Evolutionary conservation across 495 filamentous ascomycete genomes (phyloP), one percentile per base, ranked within the genome.

Genomic region (Pyrenopolyporus hunteri): DNA sequence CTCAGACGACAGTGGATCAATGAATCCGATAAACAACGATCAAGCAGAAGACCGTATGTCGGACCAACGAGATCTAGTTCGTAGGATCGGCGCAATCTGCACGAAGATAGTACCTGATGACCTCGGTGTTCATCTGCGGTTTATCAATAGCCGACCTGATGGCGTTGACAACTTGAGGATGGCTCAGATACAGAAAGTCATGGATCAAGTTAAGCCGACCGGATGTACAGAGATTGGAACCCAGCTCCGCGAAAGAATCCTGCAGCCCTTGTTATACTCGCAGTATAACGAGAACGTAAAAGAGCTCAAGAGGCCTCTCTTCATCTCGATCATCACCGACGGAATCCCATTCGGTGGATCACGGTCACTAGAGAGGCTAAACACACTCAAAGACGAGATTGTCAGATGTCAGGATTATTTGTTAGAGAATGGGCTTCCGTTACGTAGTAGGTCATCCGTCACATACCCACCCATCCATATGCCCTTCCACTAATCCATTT

Each of bases 91-190:
- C 9, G 31, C 48, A 1, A 59, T 65, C 3, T 59, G 55, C 22
- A 65, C 62, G 1, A 59, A 44, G 23, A 47, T 65, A n/a, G 62
- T 65, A 8, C 62, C 62, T 14, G 62, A 65, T 35, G 50, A 56
- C 10, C 37, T 59, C 4, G 62, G 62, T 28, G 62, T 59, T 17
- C 62, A 65, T 14, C 23, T 65, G 4, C 56, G 62, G 14, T 59
- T 65, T 14, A 65, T 65, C 17, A 65, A 65, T 20, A 39, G 19
- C 3, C 23, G 58, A 9, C 46, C 26, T 0, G 0, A 33, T 6
- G n/a, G 54, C 11, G 10, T 19, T 11, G 13, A 64, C 26, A 40
- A 64, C 46, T 25, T 64, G 5, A 31, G 22, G 10, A 58, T 47
- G 14, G 7, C 23, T 2, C 40, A 28, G 7, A 58, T 64, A 9